Base-by-base conservation (phyloP, 192 early-diverging fungal genomes). In the Coemansia sp. region DNA sequence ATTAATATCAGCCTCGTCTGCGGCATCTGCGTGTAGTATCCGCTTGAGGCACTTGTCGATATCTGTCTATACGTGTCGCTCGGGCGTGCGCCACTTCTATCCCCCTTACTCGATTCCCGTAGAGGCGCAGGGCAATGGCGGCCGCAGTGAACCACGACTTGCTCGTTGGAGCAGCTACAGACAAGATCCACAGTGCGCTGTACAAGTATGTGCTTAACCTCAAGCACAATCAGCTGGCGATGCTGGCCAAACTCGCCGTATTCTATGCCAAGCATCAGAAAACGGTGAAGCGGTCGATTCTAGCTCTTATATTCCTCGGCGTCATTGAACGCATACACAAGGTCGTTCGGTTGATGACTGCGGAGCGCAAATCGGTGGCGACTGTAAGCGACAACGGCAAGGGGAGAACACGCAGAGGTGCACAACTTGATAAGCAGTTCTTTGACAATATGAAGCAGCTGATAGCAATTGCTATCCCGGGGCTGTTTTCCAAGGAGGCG, bases 401-500 rank as follows among this genome's bases (percentile, higher is more conserved):
- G 19, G 50, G 51, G 11, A 42, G 58, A 10, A 17, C 27, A 17
- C 66, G 70, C 55, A 68, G 61, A 34, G 37, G 71, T 17, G 75
- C 76, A 2, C 81, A 84, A 55, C 64, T 84, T 42, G 76, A 84
- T 60, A 69, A 63, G 57, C 72, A 71, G 64, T 93, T 93, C 63
- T 75, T 91, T 38, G 78, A 80, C 15, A 85, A 89, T 23, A 79
- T 98, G 71, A 75, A 78, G 67, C 78, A 88, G 23, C 74, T 98
- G 53, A 75, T 97, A 34, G 83, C 80, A 19, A 92, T 98, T 64
- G 91, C 90, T 34, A 89, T 98, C 64, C 97, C 97, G 17, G 93
- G 95, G 5, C 76, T 94, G 36, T 62, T 85, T 5, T 90, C 90
- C 39, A 93, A 90, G 62, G 97, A 98, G 74, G 93, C 95, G 72